Percentiles rank a stretch among this genome's conserved stretches.
Evolutionary conservation across 116 monocot genomes (phyloP).

Genomic region (Cymodocea nodosa): DNA sequence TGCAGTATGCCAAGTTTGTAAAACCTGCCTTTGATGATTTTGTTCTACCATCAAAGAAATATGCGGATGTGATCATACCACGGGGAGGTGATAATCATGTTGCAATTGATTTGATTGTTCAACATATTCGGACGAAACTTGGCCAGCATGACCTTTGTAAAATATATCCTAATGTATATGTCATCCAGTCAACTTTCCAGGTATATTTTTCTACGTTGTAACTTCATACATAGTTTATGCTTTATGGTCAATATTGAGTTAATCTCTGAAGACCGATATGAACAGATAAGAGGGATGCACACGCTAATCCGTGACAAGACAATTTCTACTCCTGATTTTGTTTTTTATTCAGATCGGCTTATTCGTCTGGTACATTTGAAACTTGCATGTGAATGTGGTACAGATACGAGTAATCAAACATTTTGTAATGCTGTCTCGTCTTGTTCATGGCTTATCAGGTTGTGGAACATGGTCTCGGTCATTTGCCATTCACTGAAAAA

Average conservation of each 20-base stretch:
- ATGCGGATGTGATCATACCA: conserved; percentile 99
- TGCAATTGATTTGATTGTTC: conserved; percentile 96
- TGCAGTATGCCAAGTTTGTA: conserved; percentile 94
- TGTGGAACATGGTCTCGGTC: conserved; percentile 73
- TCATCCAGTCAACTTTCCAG: conserved; percentile 96
- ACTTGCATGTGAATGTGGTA: too few relatives aligned
- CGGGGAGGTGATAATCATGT: conserved; percentile 98
- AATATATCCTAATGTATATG: conserved; percentile 73
- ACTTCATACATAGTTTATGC: not conserved
- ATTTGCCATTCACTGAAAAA: conserved; percentile 85
- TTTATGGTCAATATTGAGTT: not conserved
- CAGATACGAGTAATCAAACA: too few relatives aligned
- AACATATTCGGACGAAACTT: conserved; percentile 96
- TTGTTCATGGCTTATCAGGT: conserved; percentile 23
- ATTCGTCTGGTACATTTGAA: conserved; percentile 65
- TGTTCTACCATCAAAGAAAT: conserved; percentile 96
- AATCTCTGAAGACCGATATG: conserved; percentile 9
- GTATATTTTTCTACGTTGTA: conserved; percentile 16
- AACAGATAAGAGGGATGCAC: conserved; percentile 98
- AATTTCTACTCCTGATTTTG: conserved; percentile 89
- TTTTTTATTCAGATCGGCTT: conserved; percentile 96
- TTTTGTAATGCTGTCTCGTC: not conserved
- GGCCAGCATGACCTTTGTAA: conserved; percentile 96
- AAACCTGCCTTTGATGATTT: conserved; percentile 99
- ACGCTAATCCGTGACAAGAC: conserved; percentile 92